Evolutionary conservation across 441 rosid species (phyloP).

Genomic region (Cnidoscolus chayamansa): DNA sequence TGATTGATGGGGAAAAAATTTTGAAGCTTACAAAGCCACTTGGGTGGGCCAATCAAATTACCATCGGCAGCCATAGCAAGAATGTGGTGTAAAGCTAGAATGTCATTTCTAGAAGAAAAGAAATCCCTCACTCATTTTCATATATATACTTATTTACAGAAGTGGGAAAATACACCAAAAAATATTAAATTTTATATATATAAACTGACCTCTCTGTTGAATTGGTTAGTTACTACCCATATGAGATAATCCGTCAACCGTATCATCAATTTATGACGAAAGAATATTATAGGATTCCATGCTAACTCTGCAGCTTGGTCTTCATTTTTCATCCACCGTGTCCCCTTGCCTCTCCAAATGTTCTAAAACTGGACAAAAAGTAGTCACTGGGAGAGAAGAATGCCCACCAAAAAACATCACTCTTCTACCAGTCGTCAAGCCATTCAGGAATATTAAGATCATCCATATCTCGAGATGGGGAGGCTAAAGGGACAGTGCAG

Average conservation of each 20-base stretch:
- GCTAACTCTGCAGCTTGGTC: constrained; percentile 14
- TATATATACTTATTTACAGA: constrained; percentile 35
- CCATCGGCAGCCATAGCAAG: neutral
- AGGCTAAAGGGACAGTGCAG: constrained; percentile 28
- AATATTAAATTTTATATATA: neutral
- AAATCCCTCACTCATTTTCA: constrained; percentile 32
- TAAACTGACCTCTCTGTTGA: constrained; percentile 30
- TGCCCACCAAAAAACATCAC: neutral
- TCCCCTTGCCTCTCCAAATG: neutral
- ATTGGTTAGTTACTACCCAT: constrained; percentile 28
- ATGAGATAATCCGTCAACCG: constrained; percentile 6
- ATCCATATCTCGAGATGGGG: constrained; percentile 40
- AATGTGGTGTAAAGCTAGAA: constrained; percentile 17
- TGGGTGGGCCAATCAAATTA: constrained; percentile 9
- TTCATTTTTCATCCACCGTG: neutral
- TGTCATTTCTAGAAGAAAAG: constrained; percentile 19
- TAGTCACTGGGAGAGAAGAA: constrained; percentile 14
- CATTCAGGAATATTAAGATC: constrained; percentile 57
- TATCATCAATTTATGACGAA: neutral
- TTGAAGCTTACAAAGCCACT: neutral
- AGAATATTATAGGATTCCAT: constrained; percentile 9
- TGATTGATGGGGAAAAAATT: neutral
- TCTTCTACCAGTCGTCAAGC: constrained; percentile 77
- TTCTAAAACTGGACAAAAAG: neutral
- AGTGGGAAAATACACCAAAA: constrained; percentile 7